Percentiles rank a stretch among this genome's conserved stretches.
Conservation (phyloP, 495 filamentous ascomycete genomes). For the Penicillium steckii region DNA sequence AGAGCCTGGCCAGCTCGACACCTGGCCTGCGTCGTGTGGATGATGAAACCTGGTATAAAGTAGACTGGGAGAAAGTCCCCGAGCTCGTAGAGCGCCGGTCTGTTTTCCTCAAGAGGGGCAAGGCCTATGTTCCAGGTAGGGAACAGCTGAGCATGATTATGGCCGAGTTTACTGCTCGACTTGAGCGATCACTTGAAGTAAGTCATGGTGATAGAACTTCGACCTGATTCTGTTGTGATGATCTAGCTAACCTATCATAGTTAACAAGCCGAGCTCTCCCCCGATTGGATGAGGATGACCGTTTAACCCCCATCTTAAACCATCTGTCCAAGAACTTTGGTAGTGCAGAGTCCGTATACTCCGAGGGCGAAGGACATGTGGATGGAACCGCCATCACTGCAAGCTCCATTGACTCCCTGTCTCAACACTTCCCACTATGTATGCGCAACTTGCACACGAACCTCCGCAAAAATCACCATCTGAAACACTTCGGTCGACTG, state of each 20-base stretch:
- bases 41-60: constrained; percentile 89
- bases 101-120: constrained; percentile 75
- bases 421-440: constrained; percentile 87
- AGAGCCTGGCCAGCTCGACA: constrained; percentile 53
- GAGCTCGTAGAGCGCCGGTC: constrained; percentile 80
- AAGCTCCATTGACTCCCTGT: constrained; percentile 75
- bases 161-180: constrained; percentile 72
- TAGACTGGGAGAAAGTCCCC: constrained; percentile 90
- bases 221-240: neutral
- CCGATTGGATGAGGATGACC: constrained; percentile 93
- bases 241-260: constrained; percentile 34
- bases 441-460: constrained; percentile 87
- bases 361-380: constrained; percentile 53
- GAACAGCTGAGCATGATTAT: constrained; percentile 87
- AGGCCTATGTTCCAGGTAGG: constrained; percentile 85
- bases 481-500: constrained; percentile 91
- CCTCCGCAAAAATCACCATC: constrained; percentile 77
- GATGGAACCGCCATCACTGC: constrained; percentile 75
- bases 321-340: constrained; percentile 92
- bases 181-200: constrained; percentile 83
- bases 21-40: constrained; percentile 56
- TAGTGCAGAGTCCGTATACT: constrained; percentile 80
- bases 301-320: constrained; percentile 86
- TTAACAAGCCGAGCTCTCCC: constrained; percentile 86
- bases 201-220: constrained; percentile 9